A percentile compares a stretch with the other conserved stretches of the same genome.
Evolutionary conservation across 208 protist genomes (phyloP).

Genomic region (Acanthamoeba royreba): DNA sequence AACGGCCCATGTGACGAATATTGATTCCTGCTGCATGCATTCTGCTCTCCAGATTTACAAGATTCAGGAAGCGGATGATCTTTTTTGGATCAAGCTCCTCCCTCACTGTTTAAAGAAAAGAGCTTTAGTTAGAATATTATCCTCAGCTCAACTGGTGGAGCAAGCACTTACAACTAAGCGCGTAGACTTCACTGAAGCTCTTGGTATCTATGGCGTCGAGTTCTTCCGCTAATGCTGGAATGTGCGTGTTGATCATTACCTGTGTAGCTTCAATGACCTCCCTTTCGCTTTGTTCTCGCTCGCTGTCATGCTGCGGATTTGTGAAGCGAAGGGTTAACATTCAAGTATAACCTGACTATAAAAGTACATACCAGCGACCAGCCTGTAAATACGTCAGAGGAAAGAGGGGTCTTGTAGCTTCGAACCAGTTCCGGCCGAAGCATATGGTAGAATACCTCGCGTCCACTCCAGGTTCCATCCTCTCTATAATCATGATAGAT

Average conservation of each 20-base stretch:
- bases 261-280: background rate
- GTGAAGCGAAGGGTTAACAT: no score
- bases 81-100: background rate
- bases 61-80: background rate
- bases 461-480: background rate
- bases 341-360: background rate
- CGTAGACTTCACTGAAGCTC: background rate
- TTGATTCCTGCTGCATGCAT: background rate
- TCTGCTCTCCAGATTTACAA: background rate
- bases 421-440: background rate
- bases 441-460: background rate
- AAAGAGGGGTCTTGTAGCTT: background rate
- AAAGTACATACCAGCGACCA: background rate
- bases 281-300: background rate
- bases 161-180: background rate
- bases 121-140: no score
- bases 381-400: background rate
- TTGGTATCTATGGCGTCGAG: background rate
- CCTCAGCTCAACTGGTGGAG: background rate
- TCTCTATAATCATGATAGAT: background rate
- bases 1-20: background rate
- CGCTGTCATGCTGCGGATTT: background rate
- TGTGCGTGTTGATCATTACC: background rate
- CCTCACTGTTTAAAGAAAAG: background rate
- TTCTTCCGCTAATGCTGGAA: background rate